phyloP scores from a whole-genome alignment of 495 filamentous ascomycete species.

The Daldinia vernicosa region DNA sequence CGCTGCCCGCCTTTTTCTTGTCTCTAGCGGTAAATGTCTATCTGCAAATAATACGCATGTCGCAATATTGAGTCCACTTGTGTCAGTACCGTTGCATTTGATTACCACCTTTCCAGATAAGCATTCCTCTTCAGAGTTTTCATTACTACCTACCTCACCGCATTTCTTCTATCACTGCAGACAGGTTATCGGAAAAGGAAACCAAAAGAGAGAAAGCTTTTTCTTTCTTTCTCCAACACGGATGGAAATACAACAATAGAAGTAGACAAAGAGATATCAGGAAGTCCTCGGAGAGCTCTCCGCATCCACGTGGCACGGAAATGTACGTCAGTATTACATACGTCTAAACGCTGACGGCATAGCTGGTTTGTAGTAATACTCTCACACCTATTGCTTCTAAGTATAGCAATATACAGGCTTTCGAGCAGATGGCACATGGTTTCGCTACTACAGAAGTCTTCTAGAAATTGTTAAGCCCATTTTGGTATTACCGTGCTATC shows the following conservation, averaged over 20 bases:
- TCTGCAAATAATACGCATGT: constrained; percentile 14
- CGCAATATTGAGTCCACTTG: constrained; percentile 27
- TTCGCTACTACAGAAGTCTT: constrained; percentile 38
- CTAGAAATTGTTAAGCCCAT: constrained; percentile 29
- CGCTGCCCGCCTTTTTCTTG: constrained; percentile 11
- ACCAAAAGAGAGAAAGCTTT: neutral
- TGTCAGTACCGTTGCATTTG: constrained; percentile 42
- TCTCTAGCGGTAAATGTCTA: constrained; percentile 1
- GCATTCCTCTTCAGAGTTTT: constrained; percentile 19
- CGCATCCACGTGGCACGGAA: constrained; percentile 11
- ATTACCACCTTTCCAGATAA: constrained; percentile 40
- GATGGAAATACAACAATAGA: neutral
- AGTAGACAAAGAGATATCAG: neutral
- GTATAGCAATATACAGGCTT: constrained; percentile 40
- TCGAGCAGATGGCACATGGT: constrained; percentile 23
- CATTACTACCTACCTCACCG: constrained; percentile 12
- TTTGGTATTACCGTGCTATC: constrained; percentile 8
- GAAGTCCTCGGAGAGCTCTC: neutral
- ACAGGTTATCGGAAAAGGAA: constrained; percentile 1
- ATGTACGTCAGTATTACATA: constrained; percentile 27
- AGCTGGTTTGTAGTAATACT: constrained; percentile 6
- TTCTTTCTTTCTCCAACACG: neutral
- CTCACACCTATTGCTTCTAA: constrained; percentile 21
- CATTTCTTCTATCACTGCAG: constrained; percentile 4
- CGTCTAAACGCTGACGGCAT: constrained; percentile 15